Evolutionary conservation across 2,329 filamentous ascomycete species (phyloP), one percentile per base, ranked within the genome.

Genomic region (Fusarium liriodendri): DNA sequence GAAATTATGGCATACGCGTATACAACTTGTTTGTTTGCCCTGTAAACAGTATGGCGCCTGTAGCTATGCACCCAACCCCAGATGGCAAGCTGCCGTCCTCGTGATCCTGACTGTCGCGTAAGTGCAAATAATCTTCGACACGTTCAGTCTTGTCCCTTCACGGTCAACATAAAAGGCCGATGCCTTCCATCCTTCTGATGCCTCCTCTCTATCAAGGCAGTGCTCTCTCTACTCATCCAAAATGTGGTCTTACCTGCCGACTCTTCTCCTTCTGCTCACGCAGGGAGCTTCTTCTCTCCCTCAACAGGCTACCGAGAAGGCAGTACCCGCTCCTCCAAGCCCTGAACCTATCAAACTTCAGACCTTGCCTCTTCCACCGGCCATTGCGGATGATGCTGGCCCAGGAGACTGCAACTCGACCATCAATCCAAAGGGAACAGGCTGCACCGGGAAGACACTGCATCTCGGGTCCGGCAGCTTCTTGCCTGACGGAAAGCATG

Each of bases 401-500:
- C 45, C 14, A 4, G 45, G 45, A 25, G 45, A 25, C 9, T 50
- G 45, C 8, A 27, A 25, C 45, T 25, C 2, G 25, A 18, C 22
- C 8, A 3, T 50, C 14, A 50, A 50, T 27, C 22, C 45, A 1
- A 37, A 42, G 27, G 40, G 64, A 45, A 25, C 47, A 35, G n/a
- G 29, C 45, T 70, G 6, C 62, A 71, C 18, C 37, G 40, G 40
- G 4, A 45, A 16, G 40, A 22, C 40, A 14, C 20, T 22, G 2
- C 40, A 22, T 22, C 40, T 45, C 2, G 20, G 40, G 6, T 45
- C 64, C 3, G 64, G 67, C 6, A 64, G 64, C 57, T 87, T 87
- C 50, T 74, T 82, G 1, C 83, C 85, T 0, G 84, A 87, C 60
- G 82, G 82, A n/a, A 80, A 83, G 0, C 84, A 87, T 68, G 80